Evolutionary conservation across 768 basidiomycete species (phyloP), one percentile per base, ranked within the genome.

Genomic region (Agrocybe praecox): DNA sequence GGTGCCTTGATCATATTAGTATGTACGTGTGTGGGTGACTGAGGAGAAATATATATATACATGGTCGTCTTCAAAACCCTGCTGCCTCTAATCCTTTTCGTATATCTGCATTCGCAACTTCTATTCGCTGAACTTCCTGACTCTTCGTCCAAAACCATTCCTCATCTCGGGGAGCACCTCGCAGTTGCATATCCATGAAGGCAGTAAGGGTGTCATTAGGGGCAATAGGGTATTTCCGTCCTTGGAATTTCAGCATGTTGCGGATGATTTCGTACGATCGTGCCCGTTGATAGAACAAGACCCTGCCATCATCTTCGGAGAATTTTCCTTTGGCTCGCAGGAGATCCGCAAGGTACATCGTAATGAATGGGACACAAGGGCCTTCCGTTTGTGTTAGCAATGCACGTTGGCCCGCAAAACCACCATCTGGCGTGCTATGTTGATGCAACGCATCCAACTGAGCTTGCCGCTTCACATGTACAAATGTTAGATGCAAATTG

Each of bases 331-430:
- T 71, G 57, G 82, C 78, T 62, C 82, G 84, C 47, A 79, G 73
- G 62, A 90, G 74, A 61, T 85, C 85, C 19, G 81, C 79, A 42
- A 90, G 73, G 70, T 80, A 88, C 78, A 82, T 83, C 44, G 78
- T 77, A 52, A 90, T 76, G 66, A 86, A 86, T 1, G 88, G 89
- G n/a, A 90, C 79, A 62, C 86, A 88, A 4, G 87, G 79, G 2
- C 80, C 79, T 19, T 80, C 76, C n/a, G 74, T 76, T 36, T 78
- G 71, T 52, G 74, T 70, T 40, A 85, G 73, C 22, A 83, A 69
- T 26, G 65, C 63, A 32, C 86, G 83, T 62, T 88, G 86, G 15
- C 76, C 79, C 11, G 80, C 67, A 67, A 86, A 86, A 32, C 82
- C 81, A 15, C 82, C 80, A 1, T 76, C 73, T 12, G 87, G 86